phyloP scores from a whole-genome alignment of 192 early-diverging fungal genomes.

The Chytriomyces confervae region DNA sequence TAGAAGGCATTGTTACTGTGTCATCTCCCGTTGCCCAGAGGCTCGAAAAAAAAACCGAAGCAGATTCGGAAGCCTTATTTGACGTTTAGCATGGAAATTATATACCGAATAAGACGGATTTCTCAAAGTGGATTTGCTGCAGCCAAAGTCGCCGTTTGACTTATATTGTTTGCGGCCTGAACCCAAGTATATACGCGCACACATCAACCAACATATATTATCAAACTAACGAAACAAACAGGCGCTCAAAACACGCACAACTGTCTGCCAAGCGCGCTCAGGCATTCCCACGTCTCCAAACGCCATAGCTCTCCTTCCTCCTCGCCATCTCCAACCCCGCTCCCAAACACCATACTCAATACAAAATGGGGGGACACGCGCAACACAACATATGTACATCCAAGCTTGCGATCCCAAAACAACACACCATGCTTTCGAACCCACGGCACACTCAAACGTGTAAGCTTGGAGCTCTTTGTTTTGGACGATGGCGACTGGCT shows the following conservation, averaged over 20 bases:
- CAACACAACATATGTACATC: constrained; percentile 6
- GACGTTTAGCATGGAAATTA: background rate
- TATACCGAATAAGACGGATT: background rate
- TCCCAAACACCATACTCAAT: background rate
- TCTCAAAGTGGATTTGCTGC: no score
- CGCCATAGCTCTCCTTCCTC: background rate
- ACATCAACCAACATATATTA: background rate
- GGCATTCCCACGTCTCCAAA: background rate
- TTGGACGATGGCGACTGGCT: background rate
- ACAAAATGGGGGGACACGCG: background rate
- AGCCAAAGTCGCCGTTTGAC: no score
- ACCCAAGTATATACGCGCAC: background rate
- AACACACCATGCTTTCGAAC: background rate
- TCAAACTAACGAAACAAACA: background rate
- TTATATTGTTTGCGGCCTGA: no score
- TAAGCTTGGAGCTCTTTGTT: background rate
- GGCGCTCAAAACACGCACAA: background rate
- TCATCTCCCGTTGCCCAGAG: no score
- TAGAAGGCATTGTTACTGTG: no score
- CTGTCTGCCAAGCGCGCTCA: background rate
- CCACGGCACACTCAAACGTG: background rate
- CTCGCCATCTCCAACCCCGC: background rate
- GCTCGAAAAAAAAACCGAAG: background rate
- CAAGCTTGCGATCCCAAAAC: constrained; percentile 16
- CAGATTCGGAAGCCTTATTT: background rate